A percentile compares a stretch with the other conserved stretches of the same genome.
Conservation (phyloP, 495 filamentous ascomycete species). For the Trichoderma gamsii region DNA sequence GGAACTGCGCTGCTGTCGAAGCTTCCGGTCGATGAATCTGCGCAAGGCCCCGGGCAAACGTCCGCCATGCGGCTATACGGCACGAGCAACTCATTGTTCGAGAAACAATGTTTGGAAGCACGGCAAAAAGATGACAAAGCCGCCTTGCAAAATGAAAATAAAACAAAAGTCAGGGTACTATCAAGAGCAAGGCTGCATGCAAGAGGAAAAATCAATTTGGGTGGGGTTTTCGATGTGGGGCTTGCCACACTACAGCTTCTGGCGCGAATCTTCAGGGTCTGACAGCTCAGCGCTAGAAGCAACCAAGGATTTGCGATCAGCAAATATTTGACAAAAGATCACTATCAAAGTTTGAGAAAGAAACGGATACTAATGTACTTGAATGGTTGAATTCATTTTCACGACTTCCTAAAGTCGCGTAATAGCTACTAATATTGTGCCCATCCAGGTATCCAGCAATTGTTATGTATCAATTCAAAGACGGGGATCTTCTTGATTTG, state of each 20-base stretch:
- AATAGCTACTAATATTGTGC: background rate
- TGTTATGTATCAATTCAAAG: background rate
- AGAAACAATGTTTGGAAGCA: background rate
- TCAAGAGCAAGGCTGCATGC: background rate
- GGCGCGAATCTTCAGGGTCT: too few species aligned
- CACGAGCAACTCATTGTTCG: slow-evolving; percentile 45
- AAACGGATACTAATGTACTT: background rate
- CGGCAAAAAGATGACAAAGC: background rate
- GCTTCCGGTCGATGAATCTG: slow-evolving; percentile 27
- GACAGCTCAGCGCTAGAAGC: too few species aligned
- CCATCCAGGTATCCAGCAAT: background rate
- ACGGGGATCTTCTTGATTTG: background rate
- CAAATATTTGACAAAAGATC: too few species aligned
- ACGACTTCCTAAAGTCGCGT: background rate
- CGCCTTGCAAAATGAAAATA: background rate
- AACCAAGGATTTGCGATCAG: too few species aligned
- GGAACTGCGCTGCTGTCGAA: slow-evolving; percentile 19
- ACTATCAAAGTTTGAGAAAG: too few species aligned
- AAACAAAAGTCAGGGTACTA: background rate
- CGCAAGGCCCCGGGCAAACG: slow-evolving; percentile 45
- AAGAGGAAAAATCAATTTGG: background rate
- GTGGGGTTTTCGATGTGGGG: background rate
- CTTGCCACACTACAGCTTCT: background rate
- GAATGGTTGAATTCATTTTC: background rate
- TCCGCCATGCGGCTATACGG: slow-evolving; percentile 36